Evolutionary conservation across 2,329 filamentous ascomycete species (phyloP), one percentile per base, ranked within the genome.

Genomic region (Xylariomycetidae sp.): DNA sequence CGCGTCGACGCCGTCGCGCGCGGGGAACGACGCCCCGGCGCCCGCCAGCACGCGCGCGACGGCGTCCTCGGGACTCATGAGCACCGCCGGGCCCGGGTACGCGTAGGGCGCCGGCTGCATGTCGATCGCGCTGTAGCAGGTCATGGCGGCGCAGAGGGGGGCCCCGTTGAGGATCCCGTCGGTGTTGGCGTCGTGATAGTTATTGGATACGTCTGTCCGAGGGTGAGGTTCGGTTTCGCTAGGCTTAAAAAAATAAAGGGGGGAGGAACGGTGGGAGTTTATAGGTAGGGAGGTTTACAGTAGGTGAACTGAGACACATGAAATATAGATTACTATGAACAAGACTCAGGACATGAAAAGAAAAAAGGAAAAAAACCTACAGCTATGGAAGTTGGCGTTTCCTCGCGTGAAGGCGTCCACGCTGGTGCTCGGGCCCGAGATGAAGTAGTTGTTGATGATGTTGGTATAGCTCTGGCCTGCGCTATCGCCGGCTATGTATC

Each of bases 381-480:
- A 75, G 12, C 64, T 71, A 25, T 69, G 67, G 54, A 74, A 75
- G 31, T 69, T 67, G 3, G 51, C 58, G 35, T 74, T 74, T n/a
- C 72, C 70, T n/a, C 70, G 62, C 2, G 69, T 74, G 41, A 74
- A 77, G 0, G 69, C 67, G 2, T 66, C 60, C 3, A 65, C 63
- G 16, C 53, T 63, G 3, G 71, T 74, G 28, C 58, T 64, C 0
- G 71, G 72, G 0, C 72, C 73, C 2, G 64, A 66, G 38, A 77
- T 70, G 52, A 74, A 77, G 51, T 77, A 75, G 51, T 77, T 77
- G 38, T 69, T 68, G 33, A 74, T 58, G 35, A 77, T 69, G 40
- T 77, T 72, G 5, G 62, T 69, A 30, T 66, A 61, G 33, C 65
- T 72, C 16, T 59, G 45, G 4, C 63, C 69, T 0, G 47, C 54